Base-by-base conservation (phyloP, 1,284 basidiomycete genomes). In the Termitomyces sp. region DNA sequence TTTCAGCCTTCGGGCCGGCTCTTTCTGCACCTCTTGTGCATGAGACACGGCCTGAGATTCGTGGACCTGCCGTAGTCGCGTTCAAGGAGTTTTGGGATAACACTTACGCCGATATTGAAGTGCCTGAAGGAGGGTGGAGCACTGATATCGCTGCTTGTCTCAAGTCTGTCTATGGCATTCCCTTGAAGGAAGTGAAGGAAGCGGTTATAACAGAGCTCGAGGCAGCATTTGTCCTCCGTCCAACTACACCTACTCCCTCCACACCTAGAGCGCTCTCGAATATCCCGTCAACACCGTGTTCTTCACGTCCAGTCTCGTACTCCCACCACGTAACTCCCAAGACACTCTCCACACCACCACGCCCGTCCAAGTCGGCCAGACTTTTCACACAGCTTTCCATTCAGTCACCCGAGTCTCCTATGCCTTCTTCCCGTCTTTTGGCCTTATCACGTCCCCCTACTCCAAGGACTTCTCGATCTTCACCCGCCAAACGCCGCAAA, bases 21-120 rank as follows among this genome's bases (percentile, higher is more conserved):
- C 60, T 88, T 4, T 78, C 74, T 51, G 76, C 82, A 1, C 75
- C 76, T 14, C 84, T 87, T 57, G 56, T 58, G 28, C 28, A n/a
- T 11, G 49, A 53, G n/a, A 75, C 79, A 24, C 73, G 79, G 1
- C 53, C 62, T 3, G 73, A 76, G 53, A 79, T 76, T 50, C 72
- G 74, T 1, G 58, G 54, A 0, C 65, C 68, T 5, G 64, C 71
- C 2, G 57, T 61, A 10, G 75, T 79, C 5, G 72, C 79, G 1
- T 86, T 88, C 60, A 62, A 64, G 5, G 77, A 78, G 31, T 83
- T 83, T 61, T 88, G 86, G 86, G 64, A 72, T 14, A 60, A 67
- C 1, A 71, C 71, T 1, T 84, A 74, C 51, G 71, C 70, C 9
- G 52, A 65, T 2, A 34, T 69, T 18, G 54, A 69, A 5, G 66